Conservation (phyloP, 768 basidiomycete species). For the Mycena vulgaris region DNA sequence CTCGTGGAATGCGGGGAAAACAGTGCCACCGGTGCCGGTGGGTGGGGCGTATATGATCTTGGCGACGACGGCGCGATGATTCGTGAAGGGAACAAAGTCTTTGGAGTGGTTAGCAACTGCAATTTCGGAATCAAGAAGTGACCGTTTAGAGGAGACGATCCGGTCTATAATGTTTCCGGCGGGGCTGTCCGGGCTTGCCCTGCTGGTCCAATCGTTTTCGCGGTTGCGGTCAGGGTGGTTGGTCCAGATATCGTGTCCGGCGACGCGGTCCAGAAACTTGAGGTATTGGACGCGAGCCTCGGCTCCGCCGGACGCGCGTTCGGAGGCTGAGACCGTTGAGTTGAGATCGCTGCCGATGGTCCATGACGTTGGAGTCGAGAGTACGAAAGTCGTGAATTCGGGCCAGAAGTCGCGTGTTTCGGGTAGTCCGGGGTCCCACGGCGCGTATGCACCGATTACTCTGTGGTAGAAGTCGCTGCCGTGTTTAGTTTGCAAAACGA, state of each 20-base stretch:
- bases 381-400: conserved; percentile 13
- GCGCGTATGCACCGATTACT: conserved; percentile 45
- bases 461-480: conserved; percentile 36
- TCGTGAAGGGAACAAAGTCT: conserved; percentile 7
- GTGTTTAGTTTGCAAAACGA: conserved; percentile 31
- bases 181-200: not conserved
- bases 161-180: conserved; percentile 41
- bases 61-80: conserved; percentile 2
- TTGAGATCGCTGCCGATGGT: conserved; percentile 38
- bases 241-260: not conserved
- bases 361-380: not conserved
- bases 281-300: not conserved
- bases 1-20: conserved; percentile 7
- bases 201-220: conserved; percentile 4
- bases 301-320: not conserved
- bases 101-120: not conserved
- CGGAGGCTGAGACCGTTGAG: conserved; percentile 23
- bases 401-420: conserved; percentile 33
- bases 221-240: conserved; percentile 1
- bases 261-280: not conserved
- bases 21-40: not conserved
- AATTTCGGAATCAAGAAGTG: not conserved
- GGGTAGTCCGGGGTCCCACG: conserved; percentile 44
- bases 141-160: conserved; percentile 15
- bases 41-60: not conserved